These are phyloP conservation scores for Eucommia ulmoides DNA, from an alignment of 257 asterid species.

Conservation along the genomic window DNA sequence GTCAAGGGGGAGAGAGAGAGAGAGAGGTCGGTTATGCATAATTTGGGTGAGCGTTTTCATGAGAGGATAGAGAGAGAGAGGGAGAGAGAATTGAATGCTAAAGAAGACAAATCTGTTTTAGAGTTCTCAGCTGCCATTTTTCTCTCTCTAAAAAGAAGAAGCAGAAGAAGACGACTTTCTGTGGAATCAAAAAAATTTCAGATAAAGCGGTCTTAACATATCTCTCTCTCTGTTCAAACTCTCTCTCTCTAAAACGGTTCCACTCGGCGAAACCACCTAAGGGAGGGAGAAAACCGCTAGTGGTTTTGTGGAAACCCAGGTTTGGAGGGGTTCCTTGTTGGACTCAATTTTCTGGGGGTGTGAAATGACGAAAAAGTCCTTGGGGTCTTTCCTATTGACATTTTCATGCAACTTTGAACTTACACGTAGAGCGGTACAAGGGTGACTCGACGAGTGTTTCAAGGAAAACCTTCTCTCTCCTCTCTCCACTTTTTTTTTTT, in stretches of 20 bases:
- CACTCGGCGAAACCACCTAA: not conserved
- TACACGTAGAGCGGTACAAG: not conserved
- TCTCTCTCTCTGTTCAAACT: not conserved
- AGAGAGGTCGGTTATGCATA: not conserved
- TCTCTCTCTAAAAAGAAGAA: not conserved
- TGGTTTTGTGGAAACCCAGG: too few species aligned
- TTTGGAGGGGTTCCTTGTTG: not conserved
- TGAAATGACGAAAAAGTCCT: not conserved
- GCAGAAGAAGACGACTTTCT: constrained; percentile 1
- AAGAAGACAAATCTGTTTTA: not conserved
- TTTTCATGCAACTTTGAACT: not conserved
- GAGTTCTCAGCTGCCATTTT: too few species aligned
- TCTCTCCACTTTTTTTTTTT: not conserved
- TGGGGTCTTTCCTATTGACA: not conserved
- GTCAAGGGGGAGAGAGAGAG: too few species aligned
- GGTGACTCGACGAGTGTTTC: too few species aligned
- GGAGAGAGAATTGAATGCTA: not conserved
- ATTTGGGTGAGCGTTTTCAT: too few species aligned
- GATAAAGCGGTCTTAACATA: not conserved
- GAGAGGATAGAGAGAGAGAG: not conserved
- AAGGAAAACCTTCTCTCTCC: too few species aligned
- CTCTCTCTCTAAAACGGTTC: not conserved
- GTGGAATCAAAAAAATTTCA: not conserved
- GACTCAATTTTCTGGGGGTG: not conserved
- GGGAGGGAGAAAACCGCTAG: not conserved